Base-by-base conservation (phyloP, 2,329 filamentous ascomycete species). In the Aspergillus hiratsukae region DNA sequence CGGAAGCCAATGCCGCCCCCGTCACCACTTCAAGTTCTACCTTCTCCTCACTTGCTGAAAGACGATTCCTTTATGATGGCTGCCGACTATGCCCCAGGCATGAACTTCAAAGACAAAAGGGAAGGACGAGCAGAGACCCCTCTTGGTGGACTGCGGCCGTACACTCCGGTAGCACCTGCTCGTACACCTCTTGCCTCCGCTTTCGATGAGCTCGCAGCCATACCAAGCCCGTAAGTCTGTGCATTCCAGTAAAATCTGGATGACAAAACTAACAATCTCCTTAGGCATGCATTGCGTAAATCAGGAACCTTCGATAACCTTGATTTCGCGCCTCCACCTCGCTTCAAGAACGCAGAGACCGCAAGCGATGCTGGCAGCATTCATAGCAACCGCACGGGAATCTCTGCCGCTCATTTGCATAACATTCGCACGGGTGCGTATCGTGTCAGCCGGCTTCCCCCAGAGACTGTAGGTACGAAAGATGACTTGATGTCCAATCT, bases 171-270 rank as follows among this genome's bases (percentile, higher is more conserved):
- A 40, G 81, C 92, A 2, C 85, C 87, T 17, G 82, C 84, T 29
- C 87, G 90, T 69, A 88, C 86, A n/a, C 92, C 92, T 0, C 81
- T 97, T 41, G 87, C 83, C 25, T 90, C 88, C 58, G 82, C 91
- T 4, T 97, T 91, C 73, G 93, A 97, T 55, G 93, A 97, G 57
- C 85, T 97, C 59, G 76, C 87, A 11, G 82, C 83, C 8, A 86
- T 99, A 61, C 94, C 94, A 40, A 97, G 91, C 81, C 91, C 94
- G 85, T 93, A 85, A 88, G 89, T 88, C 27, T 60, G 10, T 53
- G 23, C 11, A 14, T 45, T 43, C 40, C 54, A 8, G 49, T 51
- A 8, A 17, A 14, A 9, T n/a, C 25, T 49, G 27, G 52, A 8
- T 29, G 8, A 54, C 35, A 14, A 54, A 57, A 51, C 64, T 70